phyloP scores from a whole-genome alignment of 306 rosid genomes.

The Lathyrus aphaca region DNA sequence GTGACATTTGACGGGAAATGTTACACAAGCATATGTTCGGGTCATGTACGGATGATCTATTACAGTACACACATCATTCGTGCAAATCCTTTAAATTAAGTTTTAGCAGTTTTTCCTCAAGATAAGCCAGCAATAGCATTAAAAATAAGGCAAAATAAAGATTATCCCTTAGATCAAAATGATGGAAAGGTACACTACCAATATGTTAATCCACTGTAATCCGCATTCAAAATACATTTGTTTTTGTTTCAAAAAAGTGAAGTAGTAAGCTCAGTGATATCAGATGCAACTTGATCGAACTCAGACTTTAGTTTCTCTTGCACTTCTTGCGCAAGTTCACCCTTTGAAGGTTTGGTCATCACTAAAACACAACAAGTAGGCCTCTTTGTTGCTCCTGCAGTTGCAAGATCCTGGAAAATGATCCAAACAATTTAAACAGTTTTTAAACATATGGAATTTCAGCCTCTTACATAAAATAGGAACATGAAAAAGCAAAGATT shows the following conservation, averaged over 20 bases:
- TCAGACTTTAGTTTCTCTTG: slow-evolving; percentile 79
- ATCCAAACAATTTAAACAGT: background rate
- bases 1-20: too few relatives aligned
- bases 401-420: slow-evolving; percentile 79
- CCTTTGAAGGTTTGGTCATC: slow-evolving; percentile 79
- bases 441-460: too few relatives aligned
- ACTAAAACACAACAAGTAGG: slow-evolving; percentile 96
- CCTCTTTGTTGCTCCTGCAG: slow-evolving; percentile 94
- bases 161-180: slow-evolving; percentile 28
- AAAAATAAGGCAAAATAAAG: slow-evolving; percentile 1
- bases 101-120: too few relatives aligned
- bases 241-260: slow-evolving; percentile 63
- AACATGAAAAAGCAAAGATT: background rate
- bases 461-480: too few relatives aligned
- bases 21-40: too few relatives aligned
- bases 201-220: slow-evolving; percentile 28
- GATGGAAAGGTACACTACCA: slow-evolving; percentile 17
- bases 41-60: too few relatives aligned
- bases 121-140: background rate
- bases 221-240: slow-evolving; percentile 19
- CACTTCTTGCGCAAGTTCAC: slow-evolving; percentile 62
- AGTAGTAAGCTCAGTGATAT: slow-evolving; percentile 58
- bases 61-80: too few relatives aligned
- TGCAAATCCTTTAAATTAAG: too few relatives aligned
- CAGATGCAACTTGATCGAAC: slow-evolving; percentile 65